phyloP scores from a whole-genome alignment of 2,329 filamentous ascomycete genomes.

The Ceratocystis papillata region DNA sequence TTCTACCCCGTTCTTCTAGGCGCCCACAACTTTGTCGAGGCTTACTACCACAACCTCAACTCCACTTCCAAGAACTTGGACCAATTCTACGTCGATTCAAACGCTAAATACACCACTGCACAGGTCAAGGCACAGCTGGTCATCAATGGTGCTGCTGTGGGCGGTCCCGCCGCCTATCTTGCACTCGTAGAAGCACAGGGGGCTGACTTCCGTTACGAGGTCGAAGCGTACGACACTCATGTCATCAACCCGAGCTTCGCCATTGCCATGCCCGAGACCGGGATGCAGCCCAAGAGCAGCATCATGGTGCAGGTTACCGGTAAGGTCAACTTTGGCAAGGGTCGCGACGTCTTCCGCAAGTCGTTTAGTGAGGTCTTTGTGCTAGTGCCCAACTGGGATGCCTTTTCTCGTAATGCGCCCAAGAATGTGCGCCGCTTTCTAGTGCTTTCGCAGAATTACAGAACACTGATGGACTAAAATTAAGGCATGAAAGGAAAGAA shows the following conservation, averaged over 20 bases:
- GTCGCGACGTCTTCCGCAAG: conserved; percentile 50
- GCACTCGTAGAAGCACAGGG: conserved; percentile 56
- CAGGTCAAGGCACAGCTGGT: conserved; percentile 55
- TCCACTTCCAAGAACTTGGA: conserved; percentile 46
- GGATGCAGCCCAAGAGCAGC: conserved; percentile 50
- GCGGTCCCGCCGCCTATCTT: conserved; percentile 54
- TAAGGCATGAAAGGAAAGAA: neutral
- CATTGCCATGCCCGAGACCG: conserved; percentile 42
- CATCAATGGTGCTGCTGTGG: conserved; percentile 63
- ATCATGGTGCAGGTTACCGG: conserved; percentile 66
- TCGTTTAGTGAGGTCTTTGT: conserved; percentile 74
- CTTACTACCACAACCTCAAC: conserved; percentile 65
- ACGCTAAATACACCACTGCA: conserved; percentile 21
- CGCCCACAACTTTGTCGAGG: conserved; percentile 25
- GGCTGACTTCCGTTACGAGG: conserved; percentile 53
- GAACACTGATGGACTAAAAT: conserved; percentile 34
- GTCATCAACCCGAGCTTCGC: conserved; percentile 60
- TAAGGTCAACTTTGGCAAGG: conserved; percentile 56
- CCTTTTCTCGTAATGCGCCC: conserved; percentile 42
- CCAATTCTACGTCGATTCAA: conserved; percentile 54
- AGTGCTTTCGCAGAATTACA: conserved; percentile 62
- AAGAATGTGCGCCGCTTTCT: conserved; percentile 50
- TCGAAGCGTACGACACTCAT: conserved; percentile 66
- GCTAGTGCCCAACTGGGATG: conserved; percentile 64
- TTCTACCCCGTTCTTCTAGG: conserved; percentile 11